Percentiles rank a stretch among this genome's conserved stretches.
These are phyloP conservation scores for Aspergillus niger DNA, from an alignment of 2,329 filamentous ascomycete genomes.

Conservation along the genomic window DNA sequence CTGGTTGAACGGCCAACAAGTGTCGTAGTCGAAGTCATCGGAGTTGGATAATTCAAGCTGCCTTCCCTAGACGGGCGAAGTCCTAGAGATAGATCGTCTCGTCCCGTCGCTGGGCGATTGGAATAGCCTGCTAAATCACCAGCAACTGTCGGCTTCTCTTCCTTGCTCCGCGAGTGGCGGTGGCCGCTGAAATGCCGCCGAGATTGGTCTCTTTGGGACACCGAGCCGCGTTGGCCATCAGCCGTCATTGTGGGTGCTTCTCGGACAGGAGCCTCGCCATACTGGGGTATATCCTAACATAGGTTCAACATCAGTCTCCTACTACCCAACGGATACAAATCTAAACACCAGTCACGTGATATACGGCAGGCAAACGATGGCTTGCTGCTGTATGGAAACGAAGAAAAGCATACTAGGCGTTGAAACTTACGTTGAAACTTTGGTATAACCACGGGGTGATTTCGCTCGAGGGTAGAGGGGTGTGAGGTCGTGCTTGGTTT, in stretches of 20 bases:
- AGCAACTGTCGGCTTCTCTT: conserved; percentile 51
- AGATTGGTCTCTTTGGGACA: conserved; percentile 55
- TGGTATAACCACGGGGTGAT: conserved; percentile 98
- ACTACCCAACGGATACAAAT: neutral
- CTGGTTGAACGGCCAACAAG: conserved; percentile 70
- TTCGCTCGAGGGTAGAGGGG: conserved; percentile 85
- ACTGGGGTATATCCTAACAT: conserved; percentile 69
- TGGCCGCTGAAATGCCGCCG: conserved; percentile 53
- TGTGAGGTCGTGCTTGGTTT: conserved; percentile 73
- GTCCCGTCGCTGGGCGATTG: conserved; percentile 70
- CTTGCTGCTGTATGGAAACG: neutral
- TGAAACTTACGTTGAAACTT: conserved; percentile 67
- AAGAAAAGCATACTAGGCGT: neutral
- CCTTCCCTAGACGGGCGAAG: conserved; percentile 55
- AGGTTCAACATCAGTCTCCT: neutral
- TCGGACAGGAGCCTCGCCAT: conserved; percentile 75
- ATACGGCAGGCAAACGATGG: neutral
- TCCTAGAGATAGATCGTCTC: conserved; percentile 69
- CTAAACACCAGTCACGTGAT: neutral
- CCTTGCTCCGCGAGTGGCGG: conserved; percentile 57
- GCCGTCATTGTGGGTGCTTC: conserved; percentile 65
- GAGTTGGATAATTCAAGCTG: conserved; percentile 44
- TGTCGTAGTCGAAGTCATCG: conserved; percentile 53
- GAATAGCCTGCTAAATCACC: conserved; percentile 52
- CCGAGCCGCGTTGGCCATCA: conserved; percentile 62